Evolutionary conservation across 2,329 filamentous ascomycete genomes (phyloP).

Genomic region (Gnomoniopsis smithogilvyi): DNA sequence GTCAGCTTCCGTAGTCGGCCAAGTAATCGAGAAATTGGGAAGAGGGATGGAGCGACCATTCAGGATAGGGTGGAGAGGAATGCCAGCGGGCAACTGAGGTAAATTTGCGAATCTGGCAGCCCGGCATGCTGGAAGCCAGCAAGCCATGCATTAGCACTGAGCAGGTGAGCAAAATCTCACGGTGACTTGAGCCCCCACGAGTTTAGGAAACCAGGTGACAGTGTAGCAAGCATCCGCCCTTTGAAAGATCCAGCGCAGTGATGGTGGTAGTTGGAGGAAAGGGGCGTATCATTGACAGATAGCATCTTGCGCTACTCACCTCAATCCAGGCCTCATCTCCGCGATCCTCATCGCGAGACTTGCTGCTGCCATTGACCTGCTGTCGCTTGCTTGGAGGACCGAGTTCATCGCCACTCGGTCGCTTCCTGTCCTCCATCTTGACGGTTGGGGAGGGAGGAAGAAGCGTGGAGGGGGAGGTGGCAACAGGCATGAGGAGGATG

Average conservation of each 20-base stretch:
- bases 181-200: constrained; percentile 22
- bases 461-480: constrained; percentile 66
- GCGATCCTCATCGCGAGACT: constrained; percentile 46
- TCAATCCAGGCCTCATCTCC: constrained; percentile 62
- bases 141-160: constrained; percentile 42
- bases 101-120: constrained; percentile 28
- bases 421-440: constrained; percentile 99
- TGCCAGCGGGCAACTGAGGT: constrained; percentile 15
- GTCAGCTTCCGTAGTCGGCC: constrained; percentile 31
- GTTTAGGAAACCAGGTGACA: constrained; percentile 2
- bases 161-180: constrained; percentile 26
- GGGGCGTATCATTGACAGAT: constrained; percentile 7
- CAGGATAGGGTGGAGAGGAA: constrained; percentile 12
- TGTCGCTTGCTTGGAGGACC: constrained; percentile 90
- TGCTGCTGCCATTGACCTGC: constrained; percentile 74
- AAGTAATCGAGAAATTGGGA: constrained; percentile 22
- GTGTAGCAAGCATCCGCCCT: neutral
- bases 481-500: constrained; percentile 74
- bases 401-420: constrained; percentile 80
- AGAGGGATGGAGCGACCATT: constrained; percentile 21
- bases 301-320: constrained; percentile 52
- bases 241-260: neutral
- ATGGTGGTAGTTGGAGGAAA: neutral
- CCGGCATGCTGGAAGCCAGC: constrained; percentile 38
- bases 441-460: constrained; percentile 76